Conservation (phyloP, 2,329 filamentous ascomycete genomes). For the Magnaporthiopsis rhizophila region DNA sequence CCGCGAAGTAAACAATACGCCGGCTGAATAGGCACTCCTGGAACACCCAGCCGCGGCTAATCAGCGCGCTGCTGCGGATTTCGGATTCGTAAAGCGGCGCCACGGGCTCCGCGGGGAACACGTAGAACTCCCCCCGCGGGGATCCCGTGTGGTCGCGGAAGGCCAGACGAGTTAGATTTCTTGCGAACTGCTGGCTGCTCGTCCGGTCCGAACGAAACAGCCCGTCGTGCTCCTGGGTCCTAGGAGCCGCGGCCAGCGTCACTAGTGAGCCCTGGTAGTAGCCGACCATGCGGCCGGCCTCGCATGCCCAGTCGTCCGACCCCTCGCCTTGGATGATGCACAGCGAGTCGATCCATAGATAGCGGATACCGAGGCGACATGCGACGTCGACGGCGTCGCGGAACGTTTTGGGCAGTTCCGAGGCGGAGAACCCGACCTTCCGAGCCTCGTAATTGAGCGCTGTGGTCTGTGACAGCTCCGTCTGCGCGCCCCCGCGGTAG, state of each 20-base stretch:
- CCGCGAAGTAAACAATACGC: conserved; percentile 60
- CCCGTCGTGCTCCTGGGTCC: too few species aligned
- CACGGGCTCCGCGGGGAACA: not conserved
- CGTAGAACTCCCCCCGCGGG: too few species aligned
- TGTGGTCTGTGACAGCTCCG: not conserved
- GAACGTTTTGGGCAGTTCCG: conserved; percentile 7
- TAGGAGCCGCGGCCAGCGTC: conserved; percentile 1
- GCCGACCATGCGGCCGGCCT: conserved; percentile 9
- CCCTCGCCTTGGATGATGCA: conserved; percentile 11
- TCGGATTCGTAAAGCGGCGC: too few species aligned
- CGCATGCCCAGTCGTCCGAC: conserved; percentile 10
- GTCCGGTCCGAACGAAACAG: not conserved
- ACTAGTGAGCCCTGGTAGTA: conserved; percentile 9
- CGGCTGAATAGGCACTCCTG: conserved; percentile 92
- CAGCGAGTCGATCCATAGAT: conserved; percentile 13
- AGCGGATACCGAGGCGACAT: conserved; percentile 6
- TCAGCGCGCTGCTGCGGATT: too few species aligned
- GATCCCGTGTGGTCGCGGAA: too few species aligned
- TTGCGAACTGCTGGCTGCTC: not conserved
- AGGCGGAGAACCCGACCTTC: not conserved
- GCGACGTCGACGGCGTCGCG: conserved; percentile 10
- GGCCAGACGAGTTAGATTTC: too few species aligned
- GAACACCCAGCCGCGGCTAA: conserved; percentile 70
- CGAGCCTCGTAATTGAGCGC: not conserved
- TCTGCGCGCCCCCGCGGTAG: not conserved